Base-by-base conservation (phyloP, 2,329 filamentous ascomycete species). In the Eurotiales sp. region DNA sequence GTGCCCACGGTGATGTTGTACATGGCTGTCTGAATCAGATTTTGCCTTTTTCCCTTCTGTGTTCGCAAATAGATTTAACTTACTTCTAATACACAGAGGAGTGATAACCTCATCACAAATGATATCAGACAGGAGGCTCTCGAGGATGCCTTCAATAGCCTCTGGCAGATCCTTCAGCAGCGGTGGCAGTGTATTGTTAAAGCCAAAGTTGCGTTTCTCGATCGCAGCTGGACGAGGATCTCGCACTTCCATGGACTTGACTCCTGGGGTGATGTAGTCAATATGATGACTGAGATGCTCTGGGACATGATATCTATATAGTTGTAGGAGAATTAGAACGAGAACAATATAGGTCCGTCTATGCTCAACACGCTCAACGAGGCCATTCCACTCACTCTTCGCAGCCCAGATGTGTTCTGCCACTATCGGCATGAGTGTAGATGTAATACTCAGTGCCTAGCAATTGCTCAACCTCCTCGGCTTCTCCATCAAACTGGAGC, bases 1-100 rank as follows among this genome's bases (percentile, higher is more conserved):
- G 62, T 68, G 12, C 64, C 67, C 10, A 67, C 51, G 4, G 71
- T 67, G 49, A 77, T 70, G 56, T 72, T 71, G 58, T 77, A 77
- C 58, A 76, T 63, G 17, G 63, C 64, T 62, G 45, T 52, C 5
- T 46, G 22, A 11, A 42, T 61, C 43, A 59, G 49, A 22, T 30
- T 14, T 19, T 23, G 3, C n/a, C 25, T 8, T 17, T 14, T 12
- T 10, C 5, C 10, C 10, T 27, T 12, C 12, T 1, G 46, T 34
- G 5, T 5, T n/a, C n/a, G n/a, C 15, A 10, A 14, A 27, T 39
- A 11, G 8, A 8, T 11, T 21, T 3, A 22, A 41, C 61, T 50
- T 56, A 66, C 64, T 50, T 44, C 54, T 52, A 17, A 77, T 70
- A 50, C 74, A 77, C 2, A 60, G 57, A 0, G 74, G 73, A 1